Conservation (phyloP, 2,329 filamentous ascomycete species). For the Chlorencoelia australis region DNA sequence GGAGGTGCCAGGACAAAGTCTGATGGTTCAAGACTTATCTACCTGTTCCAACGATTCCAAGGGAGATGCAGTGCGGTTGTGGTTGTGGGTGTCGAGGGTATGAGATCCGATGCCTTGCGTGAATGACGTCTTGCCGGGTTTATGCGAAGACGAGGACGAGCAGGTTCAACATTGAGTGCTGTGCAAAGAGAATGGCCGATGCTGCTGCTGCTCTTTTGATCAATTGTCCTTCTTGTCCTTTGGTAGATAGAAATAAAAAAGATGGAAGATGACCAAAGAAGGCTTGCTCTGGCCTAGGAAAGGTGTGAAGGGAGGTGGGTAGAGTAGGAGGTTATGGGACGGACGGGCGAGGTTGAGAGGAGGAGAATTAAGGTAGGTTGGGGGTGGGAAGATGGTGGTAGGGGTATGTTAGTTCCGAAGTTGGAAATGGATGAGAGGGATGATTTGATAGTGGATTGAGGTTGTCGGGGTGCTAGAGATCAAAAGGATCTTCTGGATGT, state of each 20-base stretch:
- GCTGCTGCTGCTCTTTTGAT: not conserved
- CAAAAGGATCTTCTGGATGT: no score
- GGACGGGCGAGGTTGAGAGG: constrained; percentile 6
- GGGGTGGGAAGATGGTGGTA: not conserved
- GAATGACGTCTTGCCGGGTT: constrained; percentile 3
- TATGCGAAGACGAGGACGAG: no score
- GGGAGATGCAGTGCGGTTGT: not conserved
- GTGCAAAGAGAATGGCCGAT: not conserved
- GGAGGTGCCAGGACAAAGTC: constrained; percentile 24
- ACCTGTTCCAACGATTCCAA: constrained; percentile 21
- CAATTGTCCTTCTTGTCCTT: not conserved
- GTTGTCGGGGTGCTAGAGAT: no score
- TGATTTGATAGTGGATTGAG: no score
- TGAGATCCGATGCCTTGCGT: not conserved
- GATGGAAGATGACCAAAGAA: constrained; percentile 7
- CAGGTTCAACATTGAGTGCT: constrained; percentile 1
- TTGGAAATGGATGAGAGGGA: no score
- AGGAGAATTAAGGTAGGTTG: constrained; percentile 6
- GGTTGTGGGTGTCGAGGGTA: constrained; percentile 1
- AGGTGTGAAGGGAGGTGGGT: constrained; percentile 9
- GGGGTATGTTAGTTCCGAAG: no score
- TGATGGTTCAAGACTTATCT: constrained; percentile 16
- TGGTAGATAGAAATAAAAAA: constrained; percentile 1
- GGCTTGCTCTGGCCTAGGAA: constrained; percentile 25
- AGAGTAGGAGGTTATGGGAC: constrained; percentile 8